These are phyloP conservation scores for Tilletiopsis washingtonensis DNA, from an alignment of 1,284 basidiomycete species.

Conservation along the genomic window DNA sequence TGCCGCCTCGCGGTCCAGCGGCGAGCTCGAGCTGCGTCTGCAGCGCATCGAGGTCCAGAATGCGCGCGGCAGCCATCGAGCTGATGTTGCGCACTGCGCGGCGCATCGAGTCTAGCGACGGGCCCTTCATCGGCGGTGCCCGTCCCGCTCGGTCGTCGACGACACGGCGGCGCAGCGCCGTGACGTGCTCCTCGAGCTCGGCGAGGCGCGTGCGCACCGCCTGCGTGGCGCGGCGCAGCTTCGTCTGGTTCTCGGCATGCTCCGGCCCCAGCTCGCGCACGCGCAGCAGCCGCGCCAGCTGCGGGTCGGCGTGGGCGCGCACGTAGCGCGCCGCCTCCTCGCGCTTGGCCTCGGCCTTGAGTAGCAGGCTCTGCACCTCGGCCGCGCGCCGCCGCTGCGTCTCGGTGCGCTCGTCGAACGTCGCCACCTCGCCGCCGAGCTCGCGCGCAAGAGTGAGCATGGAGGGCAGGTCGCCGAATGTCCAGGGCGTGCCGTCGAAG, in stretches of 20 bases:
- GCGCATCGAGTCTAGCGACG: slow-evolving; percentile 72
- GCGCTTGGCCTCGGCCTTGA: slow-evolving; percentile 50
- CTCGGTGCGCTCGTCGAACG: slow-evolving; percentile 33
- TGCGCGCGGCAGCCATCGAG: slow-evolving; percentile 55
- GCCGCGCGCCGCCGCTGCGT: slow-evolving; percentile 47
- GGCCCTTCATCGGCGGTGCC: slow-evolving; percentile 55
- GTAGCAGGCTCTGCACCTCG: slow-evolving; percentile 50
- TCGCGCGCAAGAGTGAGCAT: slow-evolving; percentile 30
- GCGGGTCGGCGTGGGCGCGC: slow-evolving; percentile 64
- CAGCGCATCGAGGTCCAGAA: slow-evolving; percentile 57
- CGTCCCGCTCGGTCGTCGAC: background rate
- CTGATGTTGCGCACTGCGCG: slow-evolving; percentile 77
- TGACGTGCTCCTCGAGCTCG: slow-evolving; percentile 67
- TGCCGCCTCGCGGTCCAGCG: background rate
- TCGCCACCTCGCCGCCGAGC: slow-evolving; percentile 18
- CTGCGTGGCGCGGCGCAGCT: slow-evolving; percentile 65
- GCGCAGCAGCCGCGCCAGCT: slow-evolving; percentile 71
- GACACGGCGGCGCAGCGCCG: slow-evolving; percentile 5
- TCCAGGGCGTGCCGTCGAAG: slow-evolving; percentile 44
- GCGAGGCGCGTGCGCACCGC: slow-evolving; percentile 62
- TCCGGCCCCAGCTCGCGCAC: slow-evolving; percentile 76
- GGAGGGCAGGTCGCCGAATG: slow-evolving; percentile 46
- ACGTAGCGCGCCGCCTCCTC: slow-evolving; percentile 56
- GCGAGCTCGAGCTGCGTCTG: slow-evolving; percentile 53
- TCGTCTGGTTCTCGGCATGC: slow-evolving; percentile 70